phyloP scores from a whole-genome alignment of 176 grass and related monocot genomes.

The Carex myosuroides region DNA sequence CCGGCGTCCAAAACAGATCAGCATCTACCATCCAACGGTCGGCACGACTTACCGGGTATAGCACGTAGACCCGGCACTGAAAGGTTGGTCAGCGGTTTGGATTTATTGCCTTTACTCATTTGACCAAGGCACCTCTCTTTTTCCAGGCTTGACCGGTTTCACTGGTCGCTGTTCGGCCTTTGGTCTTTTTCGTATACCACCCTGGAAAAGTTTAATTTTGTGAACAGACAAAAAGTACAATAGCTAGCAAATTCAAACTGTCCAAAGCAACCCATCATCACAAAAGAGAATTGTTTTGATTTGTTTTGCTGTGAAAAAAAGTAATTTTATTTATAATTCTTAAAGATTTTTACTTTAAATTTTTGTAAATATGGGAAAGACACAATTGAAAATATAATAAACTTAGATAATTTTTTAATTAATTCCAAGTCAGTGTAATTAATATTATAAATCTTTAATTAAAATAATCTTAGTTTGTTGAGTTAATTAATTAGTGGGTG shows the following conservation, averaged over 20 bases:
- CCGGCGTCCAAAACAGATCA: neutral
- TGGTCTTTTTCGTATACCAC: neutral
- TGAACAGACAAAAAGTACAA: neutral
- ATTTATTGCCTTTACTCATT: constrained; percentile 18
- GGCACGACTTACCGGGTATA: neutral
- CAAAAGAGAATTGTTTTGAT: neutral
- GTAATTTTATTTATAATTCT: neutral
- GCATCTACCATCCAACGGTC: neutral
- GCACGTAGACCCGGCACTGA: constrained; percentile 12
- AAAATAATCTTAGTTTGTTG: neutral
- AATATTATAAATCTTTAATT: neutral
- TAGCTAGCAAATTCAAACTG: neutral
- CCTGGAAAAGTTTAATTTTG: neutral
- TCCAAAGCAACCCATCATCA: neutral
- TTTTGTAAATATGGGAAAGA: neutral
- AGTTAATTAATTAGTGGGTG: neutral
- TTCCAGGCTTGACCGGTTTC: neutral
- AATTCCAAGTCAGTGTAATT: neutral
- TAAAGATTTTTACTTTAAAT: neutral
- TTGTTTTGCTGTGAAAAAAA: neutral
- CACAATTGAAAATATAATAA: neutral
- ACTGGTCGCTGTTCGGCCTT: neutral
- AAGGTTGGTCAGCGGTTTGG: constrained; percentile 24
- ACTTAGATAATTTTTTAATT: neutral
- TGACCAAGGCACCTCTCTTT: constrained; percentile 1